phyloP scores from a whole-genome alignment of 2,329 filamentous ascomycete species.

The Lecanicillium sp. region DNA sequence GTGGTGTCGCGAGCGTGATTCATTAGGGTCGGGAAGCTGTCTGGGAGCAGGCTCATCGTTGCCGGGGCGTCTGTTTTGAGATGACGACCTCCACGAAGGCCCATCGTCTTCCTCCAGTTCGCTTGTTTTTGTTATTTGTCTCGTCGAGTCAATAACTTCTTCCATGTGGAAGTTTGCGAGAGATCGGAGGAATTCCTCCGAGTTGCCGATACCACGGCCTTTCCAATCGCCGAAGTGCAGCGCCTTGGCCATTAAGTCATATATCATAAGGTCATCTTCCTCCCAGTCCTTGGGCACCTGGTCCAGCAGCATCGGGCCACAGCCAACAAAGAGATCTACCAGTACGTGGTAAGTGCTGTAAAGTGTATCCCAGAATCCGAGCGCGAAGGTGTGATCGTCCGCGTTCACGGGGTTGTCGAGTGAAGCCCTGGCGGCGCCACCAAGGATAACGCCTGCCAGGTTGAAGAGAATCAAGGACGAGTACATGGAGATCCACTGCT shows the following conservation, averaged over 20 bases:
- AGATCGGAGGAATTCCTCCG: slow-evolving; percentile 3
- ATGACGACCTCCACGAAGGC: too few relatives aligned
- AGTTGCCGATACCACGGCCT: neutral
- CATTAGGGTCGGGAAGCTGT: too few relatives aligned
- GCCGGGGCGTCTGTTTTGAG: too few relatives aligned
- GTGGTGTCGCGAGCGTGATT: too few relatives aligned
- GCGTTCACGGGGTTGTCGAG: slow-evolving; percentile 6
- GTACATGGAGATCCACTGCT: slow-evolving; percentile 47
- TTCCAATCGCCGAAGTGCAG: slow-evolving; percentile 5
- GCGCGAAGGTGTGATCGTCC: slow-evolving; percentile 6
- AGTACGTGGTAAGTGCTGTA: neutral
- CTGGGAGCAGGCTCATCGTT: too few relatives aligned
- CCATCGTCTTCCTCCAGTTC: too few relatives aligned
- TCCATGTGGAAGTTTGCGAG: neutral
- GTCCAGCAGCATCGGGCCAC: slow-evolving; percentile 8
- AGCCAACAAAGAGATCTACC: neutral
- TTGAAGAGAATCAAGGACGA: slow-evolving; percentile 55
- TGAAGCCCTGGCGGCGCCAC: slow-evolving; percentile 30
- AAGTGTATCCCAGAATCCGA: slow-evolving; percentile 3
- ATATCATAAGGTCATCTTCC: slow-evolving; percentile 1
- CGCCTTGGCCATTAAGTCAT: slow-evolving; percentile 8
- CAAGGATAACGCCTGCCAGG: slow-evolving; percentile 45
- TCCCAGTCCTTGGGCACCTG: slow-evolving; percentile 6
- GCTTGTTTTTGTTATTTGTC: neutral
- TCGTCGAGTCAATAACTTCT: neutral